Evolutionary conservation across 129 eudicot genomes (phyloP), one percentile per base, ranked within the genome.

Genomic region (Tagetes erecta): DNA sequence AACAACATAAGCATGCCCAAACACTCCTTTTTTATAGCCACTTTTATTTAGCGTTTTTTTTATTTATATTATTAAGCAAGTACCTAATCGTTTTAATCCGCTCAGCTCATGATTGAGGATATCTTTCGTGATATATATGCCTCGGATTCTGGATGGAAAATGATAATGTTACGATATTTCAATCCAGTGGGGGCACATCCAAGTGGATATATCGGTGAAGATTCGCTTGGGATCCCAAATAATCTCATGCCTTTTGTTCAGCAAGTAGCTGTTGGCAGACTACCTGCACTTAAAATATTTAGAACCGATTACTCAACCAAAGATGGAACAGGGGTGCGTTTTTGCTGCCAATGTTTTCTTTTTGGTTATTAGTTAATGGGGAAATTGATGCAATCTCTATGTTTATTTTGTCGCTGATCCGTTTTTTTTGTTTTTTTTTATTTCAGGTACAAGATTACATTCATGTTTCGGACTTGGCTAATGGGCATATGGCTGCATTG

Each of bases 131-230:
- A 94, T 65, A 57, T 91, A 30, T 80, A 83, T 76, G 80, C 70
- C 8, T 78, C 99, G 11, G 97, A 94, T 77, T 52, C 82, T 1
- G 79, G 64, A 50, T 94, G 98, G 98, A 90, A 83, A 83, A 90
- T 91, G 42, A 88, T 94, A 71, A 78, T 94, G 91, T 80, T 94
- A 79, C 82, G 99, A 79, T 94, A 91, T 73, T 94, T 94, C 75
- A 94, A 94, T 73, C 99, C 99, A 7, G 99, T 94, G 56, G 99
- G 97, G 50, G 99, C 99, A 39, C 99, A 94, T 77, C 92, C 93
- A n/a, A 94, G 97, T 75, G 99, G 99, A 27, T 66, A 76, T 76
- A 90, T 94, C 41, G 99, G 99, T 64, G 97, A 94, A 70, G 99
- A 94, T 81, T 97, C 99, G 9, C 88, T 88, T 3, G 99, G 99